Evolutionary conservation across 495 filamentous ascomycete species (phyloP).

Genomic region (Physcia stellaris): DNA sequence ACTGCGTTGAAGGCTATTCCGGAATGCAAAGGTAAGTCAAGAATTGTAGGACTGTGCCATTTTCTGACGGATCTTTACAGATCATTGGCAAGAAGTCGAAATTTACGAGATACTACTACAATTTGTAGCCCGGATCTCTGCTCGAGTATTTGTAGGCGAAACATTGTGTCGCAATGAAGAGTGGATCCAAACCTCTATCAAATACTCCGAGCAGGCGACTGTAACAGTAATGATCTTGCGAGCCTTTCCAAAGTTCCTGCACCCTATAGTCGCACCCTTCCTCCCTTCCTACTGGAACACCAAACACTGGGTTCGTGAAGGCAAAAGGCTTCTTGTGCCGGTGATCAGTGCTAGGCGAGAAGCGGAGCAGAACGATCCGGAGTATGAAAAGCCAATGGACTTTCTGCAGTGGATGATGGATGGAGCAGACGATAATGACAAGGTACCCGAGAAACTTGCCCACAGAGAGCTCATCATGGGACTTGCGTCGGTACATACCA

Average conservation of each 20-base stretch:
- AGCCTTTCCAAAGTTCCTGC: conserved; percentile 23
- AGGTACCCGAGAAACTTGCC: conserved; percentile 11
- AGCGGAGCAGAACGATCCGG: conserved; percentile 12
- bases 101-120: conserved; percentile 27
- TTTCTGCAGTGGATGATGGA: conserved; percentile 26
- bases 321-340: conserved; percentile 19
- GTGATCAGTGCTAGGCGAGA: conserved; percentile 22
- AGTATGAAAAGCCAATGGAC: conserved; percentile 17
- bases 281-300: conserved; percentile 19
- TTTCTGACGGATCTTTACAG: too few relatives aligned
- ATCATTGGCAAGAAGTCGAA: conserved; percentile 9
- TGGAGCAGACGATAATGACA: conserved; percentile 10
- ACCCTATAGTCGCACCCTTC: conserved; percentile 25
- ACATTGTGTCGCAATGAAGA: conserved; percentile 37
- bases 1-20: too few relatives aligned
- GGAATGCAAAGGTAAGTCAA: too few relatives aligned
- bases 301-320: conserved; percentile 17
- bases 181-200: conserved; percentile 43
- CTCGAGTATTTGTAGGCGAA: conserved; percentile 42
- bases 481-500: conserved; percentile 33
- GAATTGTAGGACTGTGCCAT: too few relatives aligned
- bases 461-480: conserved; percentile 22
- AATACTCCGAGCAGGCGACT: conserved; percentile 41
- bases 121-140: conserved; percentile 42
- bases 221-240: conserved; percentile 20